phyloP scores from a whole-genome alignment of 1,284 basidiomycete genomes.

The Chondrostereum purpureum region DNA sequence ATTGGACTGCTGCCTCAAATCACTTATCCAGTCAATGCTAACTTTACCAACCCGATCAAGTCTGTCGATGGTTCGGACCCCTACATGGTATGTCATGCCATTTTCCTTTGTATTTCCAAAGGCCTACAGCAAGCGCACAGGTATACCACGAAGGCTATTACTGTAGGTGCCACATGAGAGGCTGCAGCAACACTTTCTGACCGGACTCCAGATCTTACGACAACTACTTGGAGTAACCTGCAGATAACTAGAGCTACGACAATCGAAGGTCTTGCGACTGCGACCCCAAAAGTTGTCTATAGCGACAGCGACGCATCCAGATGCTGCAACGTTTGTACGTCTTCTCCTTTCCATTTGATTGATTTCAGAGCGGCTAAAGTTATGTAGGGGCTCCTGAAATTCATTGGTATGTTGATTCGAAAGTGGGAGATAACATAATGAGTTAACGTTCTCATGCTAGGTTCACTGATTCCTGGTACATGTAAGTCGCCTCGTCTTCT shows the following conservation, averaged over 20 bases:
- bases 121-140: too few species aligned
- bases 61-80: constrained; percentile 9
- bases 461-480: constrained; percentile 11
- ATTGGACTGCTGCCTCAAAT: not conserved
- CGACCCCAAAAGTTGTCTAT: constrained; percentile 29
- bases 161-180: constrained; percentile 6
- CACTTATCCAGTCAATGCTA: not conserved
- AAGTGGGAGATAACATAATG: too few species aligned
- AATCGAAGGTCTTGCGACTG: constrained; percentile 29
- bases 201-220: not conserved
- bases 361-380: not conserved
- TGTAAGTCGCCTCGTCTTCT: too few species aligned
- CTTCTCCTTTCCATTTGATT: not conserved
- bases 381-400: constrained; percentile 28
- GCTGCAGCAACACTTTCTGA: not conserved
- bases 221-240: constrained; percentile 25
- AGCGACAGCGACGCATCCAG: constrained; percentile 27
- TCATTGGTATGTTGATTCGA: constrained; percentile 22
- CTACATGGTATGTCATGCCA: constrained; percentile 6
- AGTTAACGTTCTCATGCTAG: too few species aligned
- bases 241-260: constrained; percentile 32
- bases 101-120: not conserved
- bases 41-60: constrained; percentile 10
- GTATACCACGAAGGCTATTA: constrained; percentile 10
- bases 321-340: constrained; percentile 32